Evolutionary conservation across 2,329 filamentous ascomycete species (phyloP).

Genomic region (Plenodomus lindquistii): DNA sequence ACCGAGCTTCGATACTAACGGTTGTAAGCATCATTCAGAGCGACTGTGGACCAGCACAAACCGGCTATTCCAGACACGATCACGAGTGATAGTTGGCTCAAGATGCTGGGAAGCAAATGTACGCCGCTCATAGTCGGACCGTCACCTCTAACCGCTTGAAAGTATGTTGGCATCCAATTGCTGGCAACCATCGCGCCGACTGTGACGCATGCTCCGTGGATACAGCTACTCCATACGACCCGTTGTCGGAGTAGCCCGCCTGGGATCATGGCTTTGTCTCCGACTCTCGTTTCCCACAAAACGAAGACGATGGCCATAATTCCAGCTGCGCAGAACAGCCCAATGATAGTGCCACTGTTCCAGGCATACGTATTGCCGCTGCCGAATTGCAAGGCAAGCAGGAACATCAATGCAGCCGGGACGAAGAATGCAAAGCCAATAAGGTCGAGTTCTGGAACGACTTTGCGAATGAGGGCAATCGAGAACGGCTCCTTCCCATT

Average conservation of each 20-base stretch:
- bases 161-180: constrained; percentile 43
- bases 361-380: constrained; percentile 41
- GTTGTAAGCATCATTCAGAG: constrained; percentile 1
- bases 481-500: constrained; percentile 11
- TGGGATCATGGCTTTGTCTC: constrained; percentile 46
- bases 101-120: constrained; percentile 43
- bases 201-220: constrained; percentile 10
- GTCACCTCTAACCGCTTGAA: constrained; percentile 46
- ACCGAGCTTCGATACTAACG: constrained; percentile 20
- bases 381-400: constrained; percentile 47
- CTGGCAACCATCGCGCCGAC: constrained; percentile 16
- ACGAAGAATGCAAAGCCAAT: constrained; percentile 42
- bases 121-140: constrained; percentile 47
- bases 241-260: constrained; percentile 36
- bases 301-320: constrained; percentile 37
- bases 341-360: constrained; percentile 40
- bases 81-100: constrained; percentile 27
- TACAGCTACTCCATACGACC: constrained; percentile 36
- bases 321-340: constrained; percentile 38
- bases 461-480: constrained; percentile 22
- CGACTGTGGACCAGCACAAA: constrained; percentile 2
- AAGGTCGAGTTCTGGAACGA: constrained; percentile 42
- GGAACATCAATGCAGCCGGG: constrained; percentile 39
- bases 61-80: constrained; percentile 21
- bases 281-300: constrained; percentile 41